Evolutionary conservation across 169 alveolate species (phyloP).

Genomic region (Plasmodium reichenowi): DNA sequence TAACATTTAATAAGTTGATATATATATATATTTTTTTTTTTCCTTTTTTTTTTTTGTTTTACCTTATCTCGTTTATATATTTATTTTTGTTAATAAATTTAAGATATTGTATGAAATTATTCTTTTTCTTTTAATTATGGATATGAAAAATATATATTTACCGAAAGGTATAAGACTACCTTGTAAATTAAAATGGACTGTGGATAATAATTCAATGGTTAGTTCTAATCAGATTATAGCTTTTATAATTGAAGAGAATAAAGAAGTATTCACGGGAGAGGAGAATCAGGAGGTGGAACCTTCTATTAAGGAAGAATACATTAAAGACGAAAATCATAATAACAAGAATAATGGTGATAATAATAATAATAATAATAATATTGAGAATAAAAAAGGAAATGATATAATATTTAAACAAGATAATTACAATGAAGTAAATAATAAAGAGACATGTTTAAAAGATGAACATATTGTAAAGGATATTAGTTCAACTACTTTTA

Average conservation of each 20-base stretch:
- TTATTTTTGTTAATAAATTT: slow-evolving; percentile 7
- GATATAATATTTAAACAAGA: background rate
- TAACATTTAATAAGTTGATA: no score
- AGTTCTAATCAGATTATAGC: slow-evolving; percentile 69
- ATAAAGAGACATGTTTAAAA: background rate
- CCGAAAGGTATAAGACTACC: slow-evolving; percentile 38
- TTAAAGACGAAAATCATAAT: background rate
- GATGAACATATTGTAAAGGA: background rate
- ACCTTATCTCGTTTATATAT: background rate
- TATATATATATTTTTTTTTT: no score
- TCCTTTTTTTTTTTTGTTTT: no score
- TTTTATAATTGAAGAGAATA: slow-evolving; percentile 31
- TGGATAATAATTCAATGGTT: slow-evolving; percentile 58
- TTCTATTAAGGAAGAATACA: background rate
- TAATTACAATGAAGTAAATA: background rate
- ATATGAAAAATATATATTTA: slow-evolving; percentile 39
- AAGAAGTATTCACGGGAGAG: background rate
- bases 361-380: background rate
- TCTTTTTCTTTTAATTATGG: slow-evolving; percentile 29
- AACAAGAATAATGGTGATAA: background rate
- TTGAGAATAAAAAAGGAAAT: background rate
- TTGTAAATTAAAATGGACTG: slow-evolving; percentile 74
- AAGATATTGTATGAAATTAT: background rate
- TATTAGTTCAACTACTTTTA: background rate
- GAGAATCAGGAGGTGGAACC: background rate